Conservation (phyloP, 2,329 filamentous ascomycete genomes). For the Westerdykella sp. region DNA sequence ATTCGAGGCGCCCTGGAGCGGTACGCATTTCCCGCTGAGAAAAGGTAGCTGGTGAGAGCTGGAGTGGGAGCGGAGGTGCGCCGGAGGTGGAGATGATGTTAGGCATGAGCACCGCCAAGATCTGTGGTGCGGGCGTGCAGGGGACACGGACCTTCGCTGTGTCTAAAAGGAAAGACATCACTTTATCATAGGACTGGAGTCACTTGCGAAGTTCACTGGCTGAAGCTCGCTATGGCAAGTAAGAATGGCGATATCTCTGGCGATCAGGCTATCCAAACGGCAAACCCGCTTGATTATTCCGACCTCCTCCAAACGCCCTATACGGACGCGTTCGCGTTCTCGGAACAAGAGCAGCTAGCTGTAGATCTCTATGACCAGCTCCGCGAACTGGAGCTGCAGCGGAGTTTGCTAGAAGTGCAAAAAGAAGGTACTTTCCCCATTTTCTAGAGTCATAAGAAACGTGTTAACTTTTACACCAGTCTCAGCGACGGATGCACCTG, state of each 20-base stretch:
- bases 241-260: too few relatives aligned
- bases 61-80: conserved; percentile 8
- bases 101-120: conserved; percentile 21
- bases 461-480: neutral
- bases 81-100: conserved; percentile 7
- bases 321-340: conserved; percentile 52
- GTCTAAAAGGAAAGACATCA: conserved; percentile 14
- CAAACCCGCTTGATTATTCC: conserved; percentile 7
- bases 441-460: neutral
- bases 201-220: too few relatives aligned
- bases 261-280: too few relatives aligned
- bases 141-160: conserved; percentile 21
- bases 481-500: conserved; percentile 19
- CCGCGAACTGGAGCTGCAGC: conserved; percentile 65
- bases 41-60: too few relatives aligned
- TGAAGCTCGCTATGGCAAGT: too few relatives aligned
- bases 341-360: conserved; percentile 58
- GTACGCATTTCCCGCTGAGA: conserved; percentile 12
- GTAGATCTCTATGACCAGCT: conserved; percentile 66
- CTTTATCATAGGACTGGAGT: too few relatives aligned
- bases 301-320: conserved; percentile 41
- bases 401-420: conserved; percentile 55
- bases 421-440: conserved; percentile 21
- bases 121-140: conserved; percentile 15
- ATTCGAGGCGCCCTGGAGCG: conserved; percentile 49